Base-by-base conservation (phyloP, 108 stramenopile species). In the Nannochloropsis salina region DNA sequence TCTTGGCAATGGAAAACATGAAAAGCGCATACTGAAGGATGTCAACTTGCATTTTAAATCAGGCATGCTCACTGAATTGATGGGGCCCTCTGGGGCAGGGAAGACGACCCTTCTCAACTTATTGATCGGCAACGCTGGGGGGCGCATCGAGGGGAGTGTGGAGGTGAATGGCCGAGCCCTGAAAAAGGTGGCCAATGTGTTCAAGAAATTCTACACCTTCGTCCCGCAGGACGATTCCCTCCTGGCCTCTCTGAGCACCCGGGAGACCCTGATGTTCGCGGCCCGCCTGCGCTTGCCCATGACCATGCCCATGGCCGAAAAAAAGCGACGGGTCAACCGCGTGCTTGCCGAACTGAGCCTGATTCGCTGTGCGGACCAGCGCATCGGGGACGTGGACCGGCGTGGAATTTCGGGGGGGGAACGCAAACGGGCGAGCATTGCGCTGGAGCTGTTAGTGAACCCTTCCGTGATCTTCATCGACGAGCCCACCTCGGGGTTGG, bases 401-500 rank as follows among this genome's bases (percentile, higher is more conserved):
- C 83, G 83, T 40, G 87, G 87, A 20, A 83, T 87, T n/a, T 42
- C 41, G n/a, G 87, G 87, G 21, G 87, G 87, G 43, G 44, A 86
- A 80, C 86, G 89, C 18, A 84, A 80, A 9, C 84, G 87, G 6
- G 86, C 84, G 10, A 84, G 42, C 41, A 88, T 90, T 81, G 89
- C 87, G 9, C 41, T 90, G 40, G 89, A 86, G 80, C 42, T 90
- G 82, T 31, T 90, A 10, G 41, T 22, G 43, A 43, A 87, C 82
- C 89, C 89, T 9, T 18, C 51, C 20, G 22, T 89, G 42, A 22
- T 89, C 20, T 86, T 89, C 44, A 21, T 90, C 20, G 90, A 91
- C 86, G 89, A 91, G 83, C 86, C 88, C 20, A 90, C 90, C 42
- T 89, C 90, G 6, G 90, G 90, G 6, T 44, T 90, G 10, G 88